Conservation (phyloP, 805 yeast genomes). For the Kluyveromyces dobzhanskii region DNA sequence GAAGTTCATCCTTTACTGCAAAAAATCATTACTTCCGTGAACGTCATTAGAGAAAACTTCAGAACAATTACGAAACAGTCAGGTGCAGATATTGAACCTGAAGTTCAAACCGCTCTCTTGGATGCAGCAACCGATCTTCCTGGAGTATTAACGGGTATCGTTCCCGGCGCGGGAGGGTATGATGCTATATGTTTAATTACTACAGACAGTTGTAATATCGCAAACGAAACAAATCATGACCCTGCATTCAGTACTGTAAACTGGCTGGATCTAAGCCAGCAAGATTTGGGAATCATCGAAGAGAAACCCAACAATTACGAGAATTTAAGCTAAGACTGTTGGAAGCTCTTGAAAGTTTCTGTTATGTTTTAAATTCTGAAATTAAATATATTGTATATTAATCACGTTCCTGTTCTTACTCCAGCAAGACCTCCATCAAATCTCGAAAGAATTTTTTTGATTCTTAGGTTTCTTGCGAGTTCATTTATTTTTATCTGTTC, state of each 20-base stretch:
- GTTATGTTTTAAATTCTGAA: no score
- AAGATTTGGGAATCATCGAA: slow-evolving; percentile 46
- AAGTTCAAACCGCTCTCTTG: slow-evolving; percentile 59
- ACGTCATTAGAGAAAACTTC: slow-evolving; percentile 47
- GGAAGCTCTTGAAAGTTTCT: no score
- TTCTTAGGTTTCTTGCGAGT: slow-evolving; percentile 17
- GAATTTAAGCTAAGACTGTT: slow-evolving; percentile 9
- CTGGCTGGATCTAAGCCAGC: slow-evolving; percentile 64
- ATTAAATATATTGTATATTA: no score
- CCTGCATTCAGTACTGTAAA: slow-evolving; percentile 38
- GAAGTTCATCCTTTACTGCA: slow-evolving; percentile 19
- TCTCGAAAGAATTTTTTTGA: slow-evolving; percentile 21
- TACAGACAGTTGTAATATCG: slow-evolving; percentile 35
- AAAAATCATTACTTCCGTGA: slow-evolving; percentile 35
- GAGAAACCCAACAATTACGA: slow-evolving; percentile 33
- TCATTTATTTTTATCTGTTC: slow-evolving; percentile 26
- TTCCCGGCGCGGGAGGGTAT: slow-evolving; percentile 98
- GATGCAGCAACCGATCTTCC: slow-evolving; percentile 45
- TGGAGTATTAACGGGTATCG: slow-evolving; percentile 92
- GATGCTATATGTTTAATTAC: slow-evolving; percentile 82
- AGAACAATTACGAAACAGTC: slow-evolving; percentile 53
- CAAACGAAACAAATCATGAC: slow-evolving; percentile 19
- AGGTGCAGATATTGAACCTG: slow-evolving; percentile 87
- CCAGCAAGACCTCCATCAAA: slow-evolving; percentile 31
- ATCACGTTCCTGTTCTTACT: slow-evolving; percentile 14